Base-by-base conservation (phyloP, 2,329 filamentous ascomycete species). In the Neopestalotiopsis clavispora region DNA sequence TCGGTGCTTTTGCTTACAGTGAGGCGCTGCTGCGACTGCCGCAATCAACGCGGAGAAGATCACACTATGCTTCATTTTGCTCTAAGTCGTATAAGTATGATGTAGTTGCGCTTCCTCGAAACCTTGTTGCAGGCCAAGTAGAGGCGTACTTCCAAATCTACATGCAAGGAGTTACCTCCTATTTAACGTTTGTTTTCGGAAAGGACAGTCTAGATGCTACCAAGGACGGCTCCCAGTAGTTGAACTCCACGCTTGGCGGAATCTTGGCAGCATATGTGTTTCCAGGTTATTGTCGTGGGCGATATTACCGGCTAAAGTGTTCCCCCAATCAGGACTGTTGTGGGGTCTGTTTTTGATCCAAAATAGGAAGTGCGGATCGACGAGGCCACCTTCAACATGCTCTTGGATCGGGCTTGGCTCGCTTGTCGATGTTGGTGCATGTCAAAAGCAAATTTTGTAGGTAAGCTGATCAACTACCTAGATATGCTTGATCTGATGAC, bases 241-340 rank as follows among this genome's bases (percentile, higher is more conserved):
- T 7, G 40, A 52, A 49, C 23, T 4, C 9, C 17, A 23, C 32
- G 14, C 9, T n/a, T 23, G 20, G 60, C 30, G 34, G 14, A 10
- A 30, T 32, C 38, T 49, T 28, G 62, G 10, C 38, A 2, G n/a
- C n/a, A 65, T 7, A 23, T 17, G 13, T n/a, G 14, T 32, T 23
- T 23, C 34, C 13, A 49, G n/a, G 10, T 57, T 28, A 23, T 20
- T 23, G 63, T n/a, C 17, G 14, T 12, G 4, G 17, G 13, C 14
- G 34, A 58, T 58, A 66, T 66, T 9, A 57, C 63, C 63, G 63
- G 63, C 20, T 66, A 66, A 49, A 66, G 6, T 56, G 20, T 13
- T n/a, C 63, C 52, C 12, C 63, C 49, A 66, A 40, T 66, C 45
- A 57, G 63, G 2, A n/a, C 13, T n/a, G 14, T 6, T 34, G 28